Evolutionary conservation across 352 stramenopile genomes (phyloP), one percentile per base, ranked within the genome.

Genomic region (Phytopythium helicoides): DNA sequence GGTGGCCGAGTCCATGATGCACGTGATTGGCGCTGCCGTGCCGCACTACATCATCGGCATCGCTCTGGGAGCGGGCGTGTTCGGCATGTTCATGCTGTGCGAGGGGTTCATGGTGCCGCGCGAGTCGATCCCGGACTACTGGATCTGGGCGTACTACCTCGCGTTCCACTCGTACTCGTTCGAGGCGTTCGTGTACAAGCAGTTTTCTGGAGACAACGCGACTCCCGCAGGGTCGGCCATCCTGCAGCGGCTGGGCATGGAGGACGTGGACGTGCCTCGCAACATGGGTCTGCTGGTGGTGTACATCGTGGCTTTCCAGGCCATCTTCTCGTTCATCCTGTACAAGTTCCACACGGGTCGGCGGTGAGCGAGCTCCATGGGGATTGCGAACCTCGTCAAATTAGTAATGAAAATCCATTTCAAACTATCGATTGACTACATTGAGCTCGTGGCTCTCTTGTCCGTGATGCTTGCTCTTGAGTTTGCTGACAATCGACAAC

Each of bases 21-120:
- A 89, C 52, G 66, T 94, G 2, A 62, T 96, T 3, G 80, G 73
- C 15, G 80, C 83, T 39, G 64, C 82, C 21, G 82, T 89, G 34
- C 83, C 87, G 14, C 81, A 95, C 41, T 89, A 93, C 64, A 92
- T 96, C 54, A 89, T 91, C 55, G 87, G 85, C 12, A 93, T 96
- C 46, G 86, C 83, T 11, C 54, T 94, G 21, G 81, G 71, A 6
- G 86, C 82, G 6, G 82, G 87, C 41, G 45, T 91, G 37, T 94
- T 92, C 45, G 87, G 86, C 39, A 89, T 96, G 62, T 91, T 94
- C 40, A 94, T 92, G 76, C 74, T 93, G 11, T 89, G 79, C 46
- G 80, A 94, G 58, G 87, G 86, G 15, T 94, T 95, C 66, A 86
- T 95, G 67, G 74, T 93, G 42, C 72, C 80, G 70, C 56, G 26